These are phyloP conservation scores for Gliomastix tumulicola DNA, from an alignment of 2,329 filamentous ascomycete species.

Conservation along the genomic window DNA sequence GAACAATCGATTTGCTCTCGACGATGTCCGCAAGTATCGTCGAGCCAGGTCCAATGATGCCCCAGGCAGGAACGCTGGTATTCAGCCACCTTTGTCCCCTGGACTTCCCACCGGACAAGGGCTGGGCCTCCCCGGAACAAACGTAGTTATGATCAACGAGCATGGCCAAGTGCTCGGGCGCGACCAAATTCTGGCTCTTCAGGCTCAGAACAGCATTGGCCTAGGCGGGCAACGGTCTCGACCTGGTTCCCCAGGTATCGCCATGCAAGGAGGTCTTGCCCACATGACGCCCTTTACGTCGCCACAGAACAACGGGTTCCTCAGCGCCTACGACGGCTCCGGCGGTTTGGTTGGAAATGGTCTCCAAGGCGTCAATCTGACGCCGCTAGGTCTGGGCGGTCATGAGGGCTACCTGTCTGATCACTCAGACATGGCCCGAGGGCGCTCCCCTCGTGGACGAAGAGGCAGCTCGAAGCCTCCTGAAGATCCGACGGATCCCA, in stretches of 20 bases:
- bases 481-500: constrained; percentile 91
- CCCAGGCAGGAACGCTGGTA: constrained; percentile 42
- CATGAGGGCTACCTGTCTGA: constrained; percentile 89
- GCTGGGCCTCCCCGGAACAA: constrained; percentile 60
- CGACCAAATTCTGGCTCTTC: constrained; percentile 77
- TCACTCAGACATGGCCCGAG: constrained; percentile 84
- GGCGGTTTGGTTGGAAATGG: constrained; percentile 65
- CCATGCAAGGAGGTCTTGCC: constrained; percentile 57
- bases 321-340: constrained; percentile 76
- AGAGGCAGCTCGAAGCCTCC: constrained; percentile 95
- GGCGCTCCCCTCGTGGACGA: constrained; percentile 84
- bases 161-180: constrained; percentile 80
- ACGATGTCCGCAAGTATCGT: constrained; percentile 95
- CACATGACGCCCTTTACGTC: constrained; percentile 67
- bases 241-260: constrained; percentile 81
- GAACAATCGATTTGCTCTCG: constrained; percentile 94
- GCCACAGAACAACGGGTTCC: constrained; percentile 89
- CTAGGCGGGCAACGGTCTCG: constrained; percentile 70
- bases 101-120: constrained; percentile 43
- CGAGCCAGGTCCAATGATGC: constrained; percentile 85
- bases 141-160: constrained; percentile 91
- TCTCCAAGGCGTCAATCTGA: constrained; percentile 64
- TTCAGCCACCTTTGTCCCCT: constrained; percentile 61
- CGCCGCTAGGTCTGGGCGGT: constrained; percentile 61
- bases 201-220: constrained; percentile 58